These are phyloP conservation scores for Protomyces pachydermus DNA, from an alignment of 1,139 yeast genomes.

Conservation along the genomic window DNA sequence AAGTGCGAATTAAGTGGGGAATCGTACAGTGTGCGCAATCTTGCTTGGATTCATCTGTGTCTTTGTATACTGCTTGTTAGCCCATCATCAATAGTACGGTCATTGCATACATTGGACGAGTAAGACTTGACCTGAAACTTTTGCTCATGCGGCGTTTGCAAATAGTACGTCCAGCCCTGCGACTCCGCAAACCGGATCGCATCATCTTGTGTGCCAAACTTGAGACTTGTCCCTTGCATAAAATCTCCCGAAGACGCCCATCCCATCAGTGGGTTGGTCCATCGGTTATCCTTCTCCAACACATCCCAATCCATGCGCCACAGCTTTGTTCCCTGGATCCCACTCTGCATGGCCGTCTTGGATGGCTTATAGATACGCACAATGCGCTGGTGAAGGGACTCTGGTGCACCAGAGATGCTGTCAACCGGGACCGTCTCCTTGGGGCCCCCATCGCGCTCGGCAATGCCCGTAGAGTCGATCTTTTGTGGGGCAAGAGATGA, in stretches of 20 bases:
- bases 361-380: conserved; percentile 75
- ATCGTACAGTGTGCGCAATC: conserved; percentile 16
- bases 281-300: conserved; percentile 68
- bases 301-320: conserved; percentile 89
- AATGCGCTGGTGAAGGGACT: conserved; percentile 55
- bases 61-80: conserved; percentile 1
- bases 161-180: conserved; percentile 81
- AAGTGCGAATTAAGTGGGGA: too few species aligned
- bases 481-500: background rate
- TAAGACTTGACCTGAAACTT: conserved; percentile 72
- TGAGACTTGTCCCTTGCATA: conserved; percentile 80
- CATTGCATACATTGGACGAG: conserved; percentile 49
- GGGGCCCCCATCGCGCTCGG: conserved; percentile 1
- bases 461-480: background rate
- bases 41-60: conserved; percentile 24
- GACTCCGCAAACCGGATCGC: conserved; percentile 76
- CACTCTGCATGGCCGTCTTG: conserved; percentile 69
- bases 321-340: conserved; percentile 44
- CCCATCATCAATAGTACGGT: background rate
- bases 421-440: conserved; percentile 44
- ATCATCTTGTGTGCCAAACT: conserved; percentile 68
- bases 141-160: conserved; percentile 74
- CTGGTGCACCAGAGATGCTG: conserved; percentile 74
- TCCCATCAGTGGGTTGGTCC: conserved; percentile 83
- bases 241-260: conserved; percentile 76